phyloP scores from a whole-genome alignment of 495 filamentous ascomycete species.

The Xanthoparmelia taractica region DNA sequence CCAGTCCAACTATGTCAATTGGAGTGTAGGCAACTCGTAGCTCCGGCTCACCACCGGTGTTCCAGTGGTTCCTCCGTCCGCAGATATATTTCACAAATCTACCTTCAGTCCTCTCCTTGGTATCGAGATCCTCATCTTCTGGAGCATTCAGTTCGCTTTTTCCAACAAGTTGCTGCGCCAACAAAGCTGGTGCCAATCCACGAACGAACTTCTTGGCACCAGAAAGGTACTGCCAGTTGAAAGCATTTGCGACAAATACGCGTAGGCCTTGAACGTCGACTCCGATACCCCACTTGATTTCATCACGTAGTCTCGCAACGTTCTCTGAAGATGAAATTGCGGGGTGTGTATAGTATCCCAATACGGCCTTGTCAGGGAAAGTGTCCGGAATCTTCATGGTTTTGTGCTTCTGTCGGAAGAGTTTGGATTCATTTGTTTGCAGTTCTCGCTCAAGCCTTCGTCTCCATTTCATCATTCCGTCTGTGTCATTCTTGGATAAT shows the following conservation, averaged over 20 bases:
- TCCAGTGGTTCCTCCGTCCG: constrained; percentile 57
- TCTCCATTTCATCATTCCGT: constrained; percentile 60
- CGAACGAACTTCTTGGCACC: constrained; percentile 82
- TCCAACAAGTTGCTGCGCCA: constrained; percentile 54
- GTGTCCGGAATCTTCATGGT: constrained; percentile 65
- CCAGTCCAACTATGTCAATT: constrained; percentile 63
- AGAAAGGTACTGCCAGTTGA: constrained; percentile 71
- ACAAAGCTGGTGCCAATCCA: constrained; percentile 68
- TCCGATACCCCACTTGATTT: constrained; percentile 52
- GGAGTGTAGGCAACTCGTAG: constrained; percentile 72
- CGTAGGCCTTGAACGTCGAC: constrained; percentile 64
- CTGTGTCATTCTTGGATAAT: constrained; percentile 33
- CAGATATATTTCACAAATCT: constrained; percentile 53
- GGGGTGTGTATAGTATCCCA: constrained; percentile 81
- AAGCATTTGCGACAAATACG: constrained; percentile 64
- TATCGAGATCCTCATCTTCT: constrained; percentile 37
- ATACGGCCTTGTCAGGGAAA: constrained; percentile 71
- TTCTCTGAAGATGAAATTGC: constrained; percentile 59
- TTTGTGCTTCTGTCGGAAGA: constrained; percentile 68
- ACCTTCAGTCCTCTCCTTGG: constrained; percentile 38
- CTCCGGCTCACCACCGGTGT: constrained; percentile 67
- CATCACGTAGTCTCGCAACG: constrained; percentile 47
- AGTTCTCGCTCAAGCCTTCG: constrained; percentile 67
- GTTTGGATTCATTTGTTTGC: constrained; percentile 73
- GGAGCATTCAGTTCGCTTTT: constrained; percentile 21